Conservation (phyloP, 2,329 filamentous ascomycete genomes). For the Scedosporium dehoogii region DNA sequence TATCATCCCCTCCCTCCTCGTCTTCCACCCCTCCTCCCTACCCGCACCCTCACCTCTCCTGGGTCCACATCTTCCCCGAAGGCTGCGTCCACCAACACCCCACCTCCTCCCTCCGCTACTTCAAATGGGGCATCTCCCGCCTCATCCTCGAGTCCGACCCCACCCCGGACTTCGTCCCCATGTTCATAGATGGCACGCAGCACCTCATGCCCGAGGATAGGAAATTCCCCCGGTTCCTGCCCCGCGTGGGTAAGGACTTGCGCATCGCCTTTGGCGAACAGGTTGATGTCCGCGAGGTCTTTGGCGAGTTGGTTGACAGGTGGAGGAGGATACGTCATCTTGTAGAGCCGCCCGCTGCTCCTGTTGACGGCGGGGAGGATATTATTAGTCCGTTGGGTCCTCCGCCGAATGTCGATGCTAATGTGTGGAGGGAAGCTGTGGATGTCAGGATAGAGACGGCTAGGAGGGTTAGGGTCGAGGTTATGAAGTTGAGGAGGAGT, state of each 20-base stretch:
- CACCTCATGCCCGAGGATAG: conserved; percentile 80
- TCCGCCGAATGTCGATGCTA: conserved; percentile 42
- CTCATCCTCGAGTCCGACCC: conserved; percentile 85
- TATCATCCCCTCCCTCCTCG: conserved; percentile 39
- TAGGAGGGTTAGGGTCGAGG: conserved; percentile 63
- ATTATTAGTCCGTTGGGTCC: not conserved
- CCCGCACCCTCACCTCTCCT: conserved; percentile 47
- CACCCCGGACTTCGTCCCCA: conserved; percentile 79
- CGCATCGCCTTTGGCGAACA: conserved; percentile 70
- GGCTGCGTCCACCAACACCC: conserved; percentile 86
- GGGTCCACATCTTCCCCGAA: conserved; percentile 95
- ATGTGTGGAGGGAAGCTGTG: conserved; percentile 64
- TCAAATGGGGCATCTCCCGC: conserved; percentile 93
- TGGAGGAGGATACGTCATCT: conserved; percentile 48
- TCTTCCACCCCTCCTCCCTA: conserved; percentile 55
- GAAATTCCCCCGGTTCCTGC: conserved; percentile 68
- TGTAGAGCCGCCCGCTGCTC: conserved; percentile 4
- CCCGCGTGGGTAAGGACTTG: conserved; percentile 61
- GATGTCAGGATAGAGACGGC: conserved; percentile 68
- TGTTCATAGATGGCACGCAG: conserved; percentile 89
- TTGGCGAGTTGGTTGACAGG: conserved; percentile 63
- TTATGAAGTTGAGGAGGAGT: conserved; percentile 64
- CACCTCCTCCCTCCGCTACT: conserved; percentile 75
- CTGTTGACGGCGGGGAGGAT: conserved; percentile 14
- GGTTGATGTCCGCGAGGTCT: conserved; percentile 61